A percentile compares a stretch with the other conserved stretches of the same genome.
Conservation (phyloP, 225 moss, liverwort and hornwort species). For the Pseudoscleropodium purum region DNA sequence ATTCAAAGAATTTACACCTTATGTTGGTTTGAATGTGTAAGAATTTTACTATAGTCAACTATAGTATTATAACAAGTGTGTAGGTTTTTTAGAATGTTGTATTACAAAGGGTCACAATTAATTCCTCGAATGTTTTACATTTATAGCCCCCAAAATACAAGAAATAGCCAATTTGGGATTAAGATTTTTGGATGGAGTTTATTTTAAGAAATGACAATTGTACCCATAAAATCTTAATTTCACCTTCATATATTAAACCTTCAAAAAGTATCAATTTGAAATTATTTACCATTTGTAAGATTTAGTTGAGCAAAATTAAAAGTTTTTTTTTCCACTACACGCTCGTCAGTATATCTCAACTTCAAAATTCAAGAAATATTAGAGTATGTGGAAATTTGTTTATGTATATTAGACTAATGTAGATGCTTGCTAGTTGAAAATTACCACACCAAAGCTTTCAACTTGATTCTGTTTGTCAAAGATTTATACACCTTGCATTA, state of each 20-base stretch:
- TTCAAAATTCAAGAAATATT: background rate
- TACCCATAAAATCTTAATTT: background rate
- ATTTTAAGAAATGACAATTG: background rate
- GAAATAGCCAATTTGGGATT: too few relatives aligned
- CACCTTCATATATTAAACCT: background rate
- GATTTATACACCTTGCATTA: background rate
- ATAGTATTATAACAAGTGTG: background rate
- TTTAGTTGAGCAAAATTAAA: background rate
- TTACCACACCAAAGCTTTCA: background rate
- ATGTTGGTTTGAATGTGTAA: background rate
- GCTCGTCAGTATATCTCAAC: background rate
- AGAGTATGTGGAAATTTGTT: background rate
- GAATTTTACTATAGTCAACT: background rate
- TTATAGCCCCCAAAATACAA: accelerated
- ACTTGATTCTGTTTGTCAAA: background rate
- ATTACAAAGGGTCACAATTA: background rate
- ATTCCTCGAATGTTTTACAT: background rate
- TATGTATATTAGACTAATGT: background rate
- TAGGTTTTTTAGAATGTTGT: background rate
- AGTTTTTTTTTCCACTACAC: background rate
- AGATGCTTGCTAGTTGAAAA: background rate
- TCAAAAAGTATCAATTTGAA: background rate
- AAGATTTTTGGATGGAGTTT: background rate
- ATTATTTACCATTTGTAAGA: background rate
- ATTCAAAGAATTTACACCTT: background rate